These are phyloP conservation scores for Neonectria magnoliae DNA, from an alignment of 2,329 filamentous ascomycete genomes.

Conservation along the genomic window DNA sequence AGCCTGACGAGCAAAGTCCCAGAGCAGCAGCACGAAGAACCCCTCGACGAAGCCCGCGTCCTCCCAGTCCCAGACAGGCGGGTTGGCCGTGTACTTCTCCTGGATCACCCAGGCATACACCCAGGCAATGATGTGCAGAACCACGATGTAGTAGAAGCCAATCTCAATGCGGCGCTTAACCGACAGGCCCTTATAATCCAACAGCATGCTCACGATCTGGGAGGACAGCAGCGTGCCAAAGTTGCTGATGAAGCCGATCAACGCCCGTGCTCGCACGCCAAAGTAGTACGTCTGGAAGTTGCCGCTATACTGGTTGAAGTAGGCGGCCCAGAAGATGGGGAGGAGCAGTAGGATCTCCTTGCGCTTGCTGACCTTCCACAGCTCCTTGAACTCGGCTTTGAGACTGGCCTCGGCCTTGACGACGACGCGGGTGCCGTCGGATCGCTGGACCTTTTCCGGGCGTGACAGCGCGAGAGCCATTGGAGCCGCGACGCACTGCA, in stretches of 20 bases:
- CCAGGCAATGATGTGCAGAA: conserved; percentile 59
- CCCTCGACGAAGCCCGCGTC: conserved; percentile 56
- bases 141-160: conserved; percentile 58
- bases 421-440: conserved; percentile 13
- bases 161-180: conserved; percentile 50
- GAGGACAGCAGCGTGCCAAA: conserved; percentile 17
- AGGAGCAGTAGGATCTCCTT: conserved; percentile 16
- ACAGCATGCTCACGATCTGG: conserved; percentile 15
- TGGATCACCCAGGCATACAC: conserved; percentile 63
- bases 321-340: conserved; percentile 17
- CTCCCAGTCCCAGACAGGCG: conserved; percentile 53
- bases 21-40: conserved; percentile 59
- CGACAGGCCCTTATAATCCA: conserved; percentile 15
- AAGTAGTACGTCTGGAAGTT: conserved; percentile 22
- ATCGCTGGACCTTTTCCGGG: conserved; percentile 19
- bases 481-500: conserved; percentile 16
- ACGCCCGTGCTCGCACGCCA: conserved; percentile 21
- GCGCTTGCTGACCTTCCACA: conserved; percentile 8
- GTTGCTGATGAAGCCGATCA: conserved; percentile 16
- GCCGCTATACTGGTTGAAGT: conserved; percentile 20
- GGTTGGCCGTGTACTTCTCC: conserved; percentile 57
- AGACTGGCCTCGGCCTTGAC: conserved; percentile 8
- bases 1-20: conserved; percentile 61
- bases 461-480: conserved; percentile 18
- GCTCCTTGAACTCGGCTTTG: conserved; percentile 12